Conservation (phyloP, 2,329 filamentous ascomycete genomes). For the Verticillium nubilum region DNA sequence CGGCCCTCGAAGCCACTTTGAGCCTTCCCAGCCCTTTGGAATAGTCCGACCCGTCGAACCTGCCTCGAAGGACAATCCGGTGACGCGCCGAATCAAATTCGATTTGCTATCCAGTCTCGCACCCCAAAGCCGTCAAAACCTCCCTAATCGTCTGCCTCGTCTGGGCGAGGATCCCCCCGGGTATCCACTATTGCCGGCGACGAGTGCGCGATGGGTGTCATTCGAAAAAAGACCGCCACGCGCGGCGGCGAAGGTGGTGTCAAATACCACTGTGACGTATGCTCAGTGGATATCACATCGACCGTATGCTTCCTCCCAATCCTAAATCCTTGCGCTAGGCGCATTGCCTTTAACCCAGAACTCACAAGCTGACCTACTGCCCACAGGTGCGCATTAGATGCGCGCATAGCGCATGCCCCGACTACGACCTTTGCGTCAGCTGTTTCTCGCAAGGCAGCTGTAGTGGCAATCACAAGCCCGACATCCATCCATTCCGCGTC, state of each 20-base stretch:
- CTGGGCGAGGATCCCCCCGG: neutral
- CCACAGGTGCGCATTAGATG: slow-evolving; percentile 87
- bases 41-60: neutral
- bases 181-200: neutral
- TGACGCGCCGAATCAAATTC: neutral
- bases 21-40: neutral
- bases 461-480: slow-evolving; percentile 80
- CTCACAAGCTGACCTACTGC: slow-evolving; percentile 9
- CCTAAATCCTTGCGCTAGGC: neutral
- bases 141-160: neutral
- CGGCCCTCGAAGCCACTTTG: neutral
- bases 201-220: slow-evolving; percentile 70
- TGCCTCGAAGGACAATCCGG: neutral
- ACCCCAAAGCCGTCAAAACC: neutral
- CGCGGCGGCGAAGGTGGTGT: slow-evolving; percentile 81
- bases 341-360: neutral
- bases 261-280: slow-evolving; percentile 97
- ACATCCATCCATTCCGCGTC: slow-evolving; percentile 82
- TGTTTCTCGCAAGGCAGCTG: slow-evolving; percentile 83
- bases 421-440: slow-evolving; percentile 94
- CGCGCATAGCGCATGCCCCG: slow-evolving; percentile 74
- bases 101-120: neutral
- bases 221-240: slow-evolving; percentile 89
- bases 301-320: slow-evolving; percentile 61
- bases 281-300: slow-evolving; percentile 92